Conservation (phyloP, 495 filamentous ascomycete genomes). For the Neurospora sublineolata region DNA sequence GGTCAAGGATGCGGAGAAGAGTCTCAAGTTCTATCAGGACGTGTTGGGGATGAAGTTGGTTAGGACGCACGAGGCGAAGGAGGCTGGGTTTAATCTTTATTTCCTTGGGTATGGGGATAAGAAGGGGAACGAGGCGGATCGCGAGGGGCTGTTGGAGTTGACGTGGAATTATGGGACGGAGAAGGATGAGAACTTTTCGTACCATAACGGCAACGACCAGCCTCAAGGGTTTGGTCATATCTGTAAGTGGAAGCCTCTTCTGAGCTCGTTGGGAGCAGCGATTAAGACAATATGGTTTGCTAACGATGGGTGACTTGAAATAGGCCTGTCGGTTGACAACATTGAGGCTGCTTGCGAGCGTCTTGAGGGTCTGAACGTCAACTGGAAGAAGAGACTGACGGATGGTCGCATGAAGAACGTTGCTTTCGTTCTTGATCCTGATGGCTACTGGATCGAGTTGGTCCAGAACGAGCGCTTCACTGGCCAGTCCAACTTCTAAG, state of each 20-base stretch:
- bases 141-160: conserved; percentile 78
- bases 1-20: conserved; percentile 77
- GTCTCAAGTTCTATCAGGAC: conserved; percentile 82
- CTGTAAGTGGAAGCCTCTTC: conserved; percentile 40
- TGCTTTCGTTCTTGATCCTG: conserved; percentile 88
- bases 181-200: conserved; percentile 69
- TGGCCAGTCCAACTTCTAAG: conserved; percentile 39
- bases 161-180: conserved; percentile 98
- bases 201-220: conserved; percentile 84
- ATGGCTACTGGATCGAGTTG: conserved; percentile 86
- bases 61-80: conserved; percentile 56
- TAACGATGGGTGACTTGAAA: conserved; percentile 13
- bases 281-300: not conserved
- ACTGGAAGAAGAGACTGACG: conserved; percentile 89
- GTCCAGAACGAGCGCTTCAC: conserved; percentile 61
- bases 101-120: conserved; percentile 71
- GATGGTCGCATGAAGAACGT: conserved; percentile 90
- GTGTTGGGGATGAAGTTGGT: conserved; percentile 77
- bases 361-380: conserved; percentile 69
- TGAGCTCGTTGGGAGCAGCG: too few relatives aligned
- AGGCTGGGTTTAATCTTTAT: conserved; percentile 75
- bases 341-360: conserved; percentile 73
- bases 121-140: conserved; percentile 43
- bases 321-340: conserved; percentile 79
- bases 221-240: conserved; percentile 93